Percentiles rank a stretch among this genome's conserved stretches.
Evolutionary conservation across 2,329 filamentous ascomycete species (phyloP).

Genomic region (Monosporascus sp.): DNA sequence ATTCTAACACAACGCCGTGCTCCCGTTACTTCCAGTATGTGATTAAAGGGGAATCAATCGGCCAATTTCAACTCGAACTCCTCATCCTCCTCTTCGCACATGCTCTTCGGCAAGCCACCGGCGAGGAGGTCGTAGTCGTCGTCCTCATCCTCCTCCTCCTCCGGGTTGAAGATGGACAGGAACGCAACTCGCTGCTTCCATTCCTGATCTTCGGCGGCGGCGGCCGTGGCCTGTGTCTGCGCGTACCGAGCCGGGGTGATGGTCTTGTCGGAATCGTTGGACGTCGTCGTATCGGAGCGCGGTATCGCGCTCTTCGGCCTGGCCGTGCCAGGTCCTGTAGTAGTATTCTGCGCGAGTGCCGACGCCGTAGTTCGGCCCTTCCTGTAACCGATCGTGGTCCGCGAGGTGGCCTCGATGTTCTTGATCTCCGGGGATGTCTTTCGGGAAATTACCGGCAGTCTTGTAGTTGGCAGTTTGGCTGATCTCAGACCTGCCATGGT

Average conservation of each 20-base stretch:
- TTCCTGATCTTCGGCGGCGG: conserved; percentile 29
- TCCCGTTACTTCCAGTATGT: neutral
- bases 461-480: conserved; percentile 25
- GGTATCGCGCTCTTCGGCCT: conserved; percentile 16
- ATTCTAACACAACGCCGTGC: neutral
- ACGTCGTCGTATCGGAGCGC: conserved; percentile 32
- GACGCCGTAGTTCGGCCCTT: conserved; percentile 61
- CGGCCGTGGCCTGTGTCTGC: conserved; percentile 19
- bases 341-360: conserved; percentile 35
- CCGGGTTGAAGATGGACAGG: conserved; percentile 52
- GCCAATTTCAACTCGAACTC: conserved; percentile 51
- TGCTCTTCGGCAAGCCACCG: conserved; percentile 24
- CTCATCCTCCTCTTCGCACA: conserved; percentile 37
- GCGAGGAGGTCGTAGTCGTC: conserved; percentile 28
- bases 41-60: conserved; percentile 6
- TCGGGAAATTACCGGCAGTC: conserved; percentile 40
- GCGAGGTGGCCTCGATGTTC: conserved; percentile 63
- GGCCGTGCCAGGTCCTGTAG: conserved; percentile 14
- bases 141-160: conserved; percentile 39
- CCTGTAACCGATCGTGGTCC: conserved; percentile 79
- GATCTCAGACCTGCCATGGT: conserved; percentile 26
- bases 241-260: conserved; percentile 45
- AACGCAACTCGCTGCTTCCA: conserved; percentile 45
- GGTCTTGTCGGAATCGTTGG: conserved; percentile 36
- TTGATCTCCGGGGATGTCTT: conserved; percentile 51